phyloP scores from a whole-genome alignment of 1,284 basidiomycete genomes.

The Mycena citricolor region DNA sequence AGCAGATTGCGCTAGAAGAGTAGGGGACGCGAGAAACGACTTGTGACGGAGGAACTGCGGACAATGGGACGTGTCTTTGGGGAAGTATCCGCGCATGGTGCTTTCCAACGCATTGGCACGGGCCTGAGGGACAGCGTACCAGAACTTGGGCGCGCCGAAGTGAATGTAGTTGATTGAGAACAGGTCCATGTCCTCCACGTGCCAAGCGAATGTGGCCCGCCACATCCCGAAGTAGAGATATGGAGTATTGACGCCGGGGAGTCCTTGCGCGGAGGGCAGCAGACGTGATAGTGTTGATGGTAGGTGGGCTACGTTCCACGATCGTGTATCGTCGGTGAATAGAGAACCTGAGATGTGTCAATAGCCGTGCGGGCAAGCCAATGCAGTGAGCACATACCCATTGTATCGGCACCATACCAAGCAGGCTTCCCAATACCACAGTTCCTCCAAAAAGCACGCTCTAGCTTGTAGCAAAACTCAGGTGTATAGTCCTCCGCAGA shows the following conservation, averaged over 20 bases:
- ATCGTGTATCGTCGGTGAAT: conserved; percentile 76
- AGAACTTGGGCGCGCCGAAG: conserved; percentile 95
- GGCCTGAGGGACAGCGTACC: conserved; percentile 94
- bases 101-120: conserved; percentile 77
- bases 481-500: conserved; percentile 74
- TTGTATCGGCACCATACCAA: conserved; percentile 96
- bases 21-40: conserved; percentile 92
- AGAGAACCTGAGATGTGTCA: conserved; percentile 62
- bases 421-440: conserved; percentile 85
- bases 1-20: conserved; percentile 74
- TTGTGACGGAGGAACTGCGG: conserved; percentile 97
- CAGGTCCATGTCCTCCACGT: conserved; percentile 97
- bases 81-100: conserved; percentile 84
- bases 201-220: conserved; percentile 98
- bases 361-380: conserved; percentile 4
- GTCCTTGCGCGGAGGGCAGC: conserved; percentile 65
- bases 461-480: conserved; percentile 85
- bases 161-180: conserved; percentile 99
- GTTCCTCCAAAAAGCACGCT: conserved; percentile 91
- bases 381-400: conserved; percentile 50
- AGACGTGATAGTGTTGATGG: conserved; percentile 86
- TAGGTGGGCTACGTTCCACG: conserved; percentile 93
- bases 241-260: conserved; percentile 96
- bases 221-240: conserved; percentile 99
- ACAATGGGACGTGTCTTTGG: conserved; percentile 80